A percentile compares a stretch with the other conserved stretches of the same genome.
These are phyloP conservation scores for Spencermartinsiella ligniputridi DNA, from an alignment of 1,139 yeast genomes.

Conservation along the genomic window DNA sequence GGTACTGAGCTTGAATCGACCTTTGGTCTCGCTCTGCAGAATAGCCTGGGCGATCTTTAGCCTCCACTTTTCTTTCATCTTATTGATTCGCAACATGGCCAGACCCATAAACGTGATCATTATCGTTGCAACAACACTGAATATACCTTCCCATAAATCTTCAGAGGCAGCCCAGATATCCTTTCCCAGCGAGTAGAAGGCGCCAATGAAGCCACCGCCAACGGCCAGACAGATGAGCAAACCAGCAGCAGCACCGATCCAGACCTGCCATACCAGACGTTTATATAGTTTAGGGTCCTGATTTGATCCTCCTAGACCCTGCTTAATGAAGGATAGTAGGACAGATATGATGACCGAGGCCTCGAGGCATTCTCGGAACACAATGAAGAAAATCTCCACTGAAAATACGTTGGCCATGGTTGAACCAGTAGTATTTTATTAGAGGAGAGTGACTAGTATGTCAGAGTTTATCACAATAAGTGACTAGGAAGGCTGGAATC, in stretches of 20 bases:
- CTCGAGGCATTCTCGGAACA: constrained; percentile 86
- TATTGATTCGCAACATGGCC: constrained; percentile 86
- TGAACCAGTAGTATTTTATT: too few species aligned
- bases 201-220: constrained; percentile 83
- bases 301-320: constrained; percentile 52
- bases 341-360: constrained; percentile 89
- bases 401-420: constrained; percentile 38
- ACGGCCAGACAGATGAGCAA: constrained; percentile 66
- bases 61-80: constrained; percentile 90
- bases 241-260: constrained; percentile 74
- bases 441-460: too few species aligned
- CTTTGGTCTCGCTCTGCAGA: constrained; percentile 32
- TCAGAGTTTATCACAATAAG: too few species aligned
- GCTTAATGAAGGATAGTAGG: constrained; percentile 81
- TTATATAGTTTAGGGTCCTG: constrained; percentile 54
- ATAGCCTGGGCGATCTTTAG: constrained; percentile 79
- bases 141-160: constrained; percentile 90
- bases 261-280: constrained; percentile 64
- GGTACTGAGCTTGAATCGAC: constrained; percentile 37
- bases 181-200: constrained; percentile 74
- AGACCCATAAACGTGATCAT: constrained; percentile 88
- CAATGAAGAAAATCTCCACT: constrained; percentile 66
- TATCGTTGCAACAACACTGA: constrained; percentile 76
- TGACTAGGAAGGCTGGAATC: too few species aligned
- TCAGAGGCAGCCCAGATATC: constrained; percentile 86